Base-by-base conservation (phyloP, 495 filamentous ascomycete species). In the Lepidopterella palustris region DNA sequence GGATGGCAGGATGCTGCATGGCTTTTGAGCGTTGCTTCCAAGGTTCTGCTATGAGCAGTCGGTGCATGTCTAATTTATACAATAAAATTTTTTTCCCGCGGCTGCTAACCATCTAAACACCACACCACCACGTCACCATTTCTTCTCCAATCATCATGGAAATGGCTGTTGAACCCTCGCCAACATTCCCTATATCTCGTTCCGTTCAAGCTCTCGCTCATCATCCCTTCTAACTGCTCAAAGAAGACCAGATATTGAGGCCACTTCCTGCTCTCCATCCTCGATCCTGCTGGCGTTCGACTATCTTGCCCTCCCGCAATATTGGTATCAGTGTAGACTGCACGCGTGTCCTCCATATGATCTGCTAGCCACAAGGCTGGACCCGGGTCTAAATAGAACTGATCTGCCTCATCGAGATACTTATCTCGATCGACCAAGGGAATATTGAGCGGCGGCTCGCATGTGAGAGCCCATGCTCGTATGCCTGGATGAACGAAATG, bases 381-480 rank as follows among this genome's bases (percentile, higher is more conserved):
- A 58, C 89, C 71, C 11, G 78, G 31, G 53, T 62, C 9, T 11
- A 49, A 21, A 71, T 95, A 97, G 76, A 97, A 98, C 53, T 83
- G 78, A 65, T 96, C 91, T 20, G 91, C 91, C 77, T 98, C 92
- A 66, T 97, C 92, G 3, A 84, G 70, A 69, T 97, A 98, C 0
- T 58, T 57, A 4, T 71, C 73, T 45, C 88, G 82, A 60, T 83
- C 69, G 53, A 82, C 76, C 1, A 71, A 56, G 6, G 76, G 79
- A 2, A 90, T 76, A 50, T 82, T 72, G 48, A 98, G 65, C 0
- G 95, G 93, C 15, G 95, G 93, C 63, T 97, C 91, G 72, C 93
- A 98, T 8, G 87, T 87, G 10, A 97, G 77, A 0, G 93, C 92
- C 82, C 92, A 92, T 2, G 90, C 90, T 56, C 84, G 74, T 26